phyloP scores from a whole-genome alignment of 345 rosid species.

The Lumnitzera racemosa region DNA sequence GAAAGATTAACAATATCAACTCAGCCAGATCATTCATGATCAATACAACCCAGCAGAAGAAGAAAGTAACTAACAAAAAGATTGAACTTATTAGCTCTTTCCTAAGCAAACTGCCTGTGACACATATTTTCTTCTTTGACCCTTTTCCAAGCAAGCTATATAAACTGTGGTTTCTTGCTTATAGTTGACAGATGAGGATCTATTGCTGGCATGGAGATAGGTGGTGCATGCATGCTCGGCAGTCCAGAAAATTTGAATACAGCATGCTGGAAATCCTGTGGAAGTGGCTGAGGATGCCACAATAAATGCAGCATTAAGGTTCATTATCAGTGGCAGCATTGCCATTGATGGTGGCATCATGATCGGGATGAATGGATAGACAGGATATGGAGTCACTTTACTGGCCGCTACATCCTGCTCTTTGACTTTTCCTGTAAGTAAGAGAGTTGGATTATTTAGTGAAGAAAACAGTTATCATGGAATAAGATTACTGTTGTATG shows the following conservation, averaged over 20 bases:
- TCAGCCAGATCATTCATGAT: no score
- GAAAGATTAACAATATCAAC: no score
- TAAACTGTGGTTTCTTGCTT: no score
- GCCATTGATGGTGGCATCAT: constrained; percentile 4
- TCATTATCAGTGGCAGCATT: constrained; percentile 2
- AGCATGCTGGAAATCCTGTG: not conserved
- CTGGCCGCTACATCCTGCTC: not conserved
- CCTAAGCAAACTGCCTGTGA: no score
- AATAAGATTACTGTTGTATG: no score
- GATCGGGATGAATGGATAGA: constrained; percentile 1
- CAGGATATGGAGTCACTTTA: not conserved
- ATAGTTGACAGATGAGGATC: no score
- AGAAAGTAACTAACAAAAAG: no score
- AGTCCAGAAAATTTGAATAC: not conserved
- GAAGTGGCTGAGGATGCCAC: not conserved
- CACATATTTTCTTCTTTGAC: no score
- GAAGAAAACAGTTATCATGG: not conserved
- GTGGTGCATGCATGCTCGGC: not conserved
- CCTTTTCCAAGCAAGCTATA: no score
- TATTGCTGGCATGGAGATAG: no score
- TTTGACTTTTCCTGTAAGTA: constrained; percentile 5
- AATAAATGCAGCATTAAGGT: not conserved
- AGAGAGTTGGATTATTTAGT: not conserved
- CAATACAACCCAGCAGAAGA: no score
- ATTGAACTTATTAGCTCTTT: no score